phyloP scores from a whole-genome alignment of 2,329 filamentous ascomycete genomes.

The Boeremia lycopersici region DNA sequence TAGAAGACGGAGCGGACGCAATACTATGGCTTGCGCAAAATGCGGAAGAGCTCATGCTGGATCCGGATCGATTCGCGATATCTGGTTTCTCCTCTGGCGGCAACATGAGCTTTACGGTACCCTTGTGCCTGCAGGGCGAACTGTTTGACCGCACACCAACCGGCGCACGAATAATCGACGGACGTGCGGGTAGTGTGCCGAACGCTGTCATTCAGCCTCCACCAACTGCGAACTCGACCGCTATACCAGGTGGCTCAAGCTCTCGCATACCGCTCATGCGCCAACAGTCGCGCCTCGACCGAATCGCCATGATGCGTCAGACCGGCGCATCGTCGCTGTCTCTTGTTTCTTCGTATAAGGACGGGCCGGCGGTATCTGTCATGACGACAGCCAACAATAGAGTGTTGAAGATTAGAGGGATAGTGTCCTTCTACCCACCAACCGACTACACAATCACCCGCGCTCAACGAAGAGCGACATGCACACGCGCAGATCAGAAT shows the following conservation, averaged over 20 bases:
- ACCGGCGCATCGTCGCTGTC: constrained; percentile 44
- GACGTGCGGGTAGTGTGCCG: constrained; percentile 36
- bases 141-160: constrained; percentile 41
- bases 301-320: constrained; percentile 43
- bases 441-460: constrained; percentile 67
- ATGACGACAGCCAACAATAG: constrained; percentile 42
- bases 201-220: constrained; percentile 27
- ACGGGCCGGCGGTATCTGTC: constrained; percentile 40
- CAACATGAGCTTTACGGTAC: constrained; percentile 67
- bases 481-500: constrained; percentile 58
- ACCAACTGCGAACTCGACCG: constrained; percentile 14
- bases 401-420: constrained; percentile 58
- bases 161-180: constrained; percentile 37
- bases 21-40: constrained; percentile 63
- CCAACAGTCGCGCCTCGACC: constrained; percentile 40
- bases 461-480: constrained; percentile 62
- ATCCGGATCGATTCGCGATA: constrained; percentile 62
- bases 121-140: constrained; percentile 61
- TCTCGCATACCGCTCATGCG: constrained; percentile 43
- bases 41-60: constrained; percentile 62
- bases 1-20: constrained; percentile 68
- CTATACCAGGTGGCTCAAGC: constrained; percentile 41
- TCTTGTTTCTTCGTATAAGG: constrained; percentile 47
- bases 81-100: constrained; percentile 68
- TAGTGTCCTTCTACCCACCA: constrained; percentile 67